Conservation (phyloP, 2,329 filamentous ascomycete genomes). For the Stenocarpella maydis region DNA sequence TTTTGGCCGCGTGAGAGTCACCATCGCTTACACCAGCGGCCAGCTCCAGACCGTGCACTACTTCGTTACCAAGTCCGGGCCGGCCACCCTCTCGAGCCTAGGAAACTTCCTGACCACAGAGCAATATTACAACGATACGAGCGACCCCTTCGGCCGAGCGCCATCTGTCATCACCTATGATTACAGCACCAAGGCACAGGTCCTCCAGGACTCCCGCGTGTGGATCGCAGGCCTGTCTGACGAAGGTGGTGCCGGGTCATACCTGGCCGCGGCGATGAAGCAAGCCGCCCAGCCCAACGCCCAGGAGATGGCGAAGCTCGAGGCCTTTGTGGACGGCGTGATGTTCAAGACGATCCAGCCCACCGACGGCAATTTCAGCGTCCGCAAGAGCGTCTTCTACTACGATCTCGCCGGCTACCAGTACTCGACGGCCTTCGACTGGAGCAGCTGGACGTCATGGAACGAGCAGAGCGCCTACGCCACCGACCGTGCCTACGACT, state of each 20-base stretch:
- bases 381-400: slow-evolving; percentile 65
- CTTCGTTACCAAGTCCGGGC: slow-evolving; percentile 57
- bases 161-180: slow-evolving; percentile 67
- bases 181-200: slow-evolving; percentile 52
- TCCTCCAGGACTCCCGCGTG: slow-evolving; percentile 57
- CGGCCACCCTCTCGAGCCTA: slow-evolving; percentile 54
- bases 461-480: slow-evolving; percentile 53
- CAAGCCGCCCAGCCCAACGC: slow-evolving; percentile 59
- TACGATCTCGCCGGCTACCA: slow-evolving; percentile 55
- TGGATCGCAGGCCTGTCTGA: slow-evolving; percentile 69
- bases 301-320: slow-evolving; percentile 59
- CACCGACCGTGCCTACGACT: slow-evolving; percentile 64
- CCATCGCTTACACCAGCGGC: slow-evolving; percentile 56
- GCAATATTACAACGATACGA: slow-evolving; percentile 59
- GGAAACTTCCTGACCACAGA: slow-evolving; percentile 62
- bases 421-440: slow-evolving; percentile 55
- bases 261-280: slow-evolving; percentile 63
- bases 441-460: slow-evolving; percentile 62
- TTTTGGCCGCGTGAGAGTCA: slow-evolving; percentile 60
- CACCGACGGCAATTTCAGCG: slow-evolving; percentile 49
- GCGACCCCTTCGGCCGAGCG: slow-evolving; percentile 62
- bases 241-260: slow-evolving; percentile 65
- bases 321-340: slow-evolving; percentile 61
- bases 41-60: slow-evolving; percentile 64
- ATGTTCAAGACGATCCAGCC: slow-evolving; percentile 59